These are phyloP conservation scores for Chytriomyces sp. DNA, from an alignment of 192 early-diverging fungal species.

Conservation along the genomic window DNA sequence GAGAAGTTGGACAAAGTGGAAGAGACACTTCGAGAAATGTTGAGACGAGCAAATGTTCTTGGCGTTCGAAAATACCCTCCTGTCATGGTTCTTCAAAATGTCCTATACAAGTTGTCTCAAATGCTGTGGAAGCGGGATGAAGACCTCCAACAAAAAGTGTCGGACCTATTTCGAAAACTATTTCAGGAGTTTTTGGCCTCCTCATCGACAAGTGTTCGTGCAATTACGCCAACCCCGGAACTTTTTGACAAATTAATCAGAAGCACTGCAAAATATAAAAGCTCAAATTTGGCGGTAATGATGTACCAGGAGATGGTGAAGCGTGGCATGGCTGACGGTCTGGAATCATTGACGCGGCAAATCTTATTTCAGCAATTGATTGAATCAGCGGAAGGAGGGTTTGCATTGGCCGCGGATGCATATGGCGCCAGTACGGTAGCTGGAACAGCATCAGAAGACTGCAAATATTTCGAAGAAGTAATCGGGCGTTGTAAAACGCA, in stretches of 20 bases:
- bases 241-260: constrained; percentile 24
- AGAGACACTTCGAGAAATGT: constrained; percentile 16
- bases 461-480: constrained; percentile 7
- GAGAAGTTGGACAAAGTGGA: constrained; percentile 20
- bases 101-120: constrained; percentile 23
- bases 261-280: neutral
- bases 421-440: constrained; percentile 20
- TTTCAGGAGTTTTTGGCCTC: constrained; percentile 26
- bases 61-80: constrained; percentile 17
- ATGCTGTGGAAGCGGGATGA: constrained; percentile 21
- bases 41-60: constrained; percentile 3
- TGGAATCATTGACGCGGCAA: constrained; percentile 21
- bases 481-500: neutral
- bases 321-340: constrained; percentile 1
- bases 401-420: constrained; percentile 3
- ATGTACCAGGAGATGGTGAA: constrained; percentile 20
- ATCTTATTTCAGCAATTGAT: constrained; percentile 3
- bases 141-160: neutral
- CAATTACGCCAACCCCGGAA: constrained; percentile 10
- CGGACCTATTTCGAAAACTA: constrained; percentile 9
- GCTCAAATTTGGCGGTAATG: constrained; percentile 4
- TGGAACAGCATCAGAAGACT: constrained; percentile 5
- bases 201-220: neutral
- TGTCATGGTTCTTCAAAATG: constrained; percentile 23
- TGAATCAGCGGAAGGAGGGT: neutral